phyloP scores from a whole-genome alignment of 2,329 filamentous ascomycete genomes.

The Trichoderma sp. region DNA sequence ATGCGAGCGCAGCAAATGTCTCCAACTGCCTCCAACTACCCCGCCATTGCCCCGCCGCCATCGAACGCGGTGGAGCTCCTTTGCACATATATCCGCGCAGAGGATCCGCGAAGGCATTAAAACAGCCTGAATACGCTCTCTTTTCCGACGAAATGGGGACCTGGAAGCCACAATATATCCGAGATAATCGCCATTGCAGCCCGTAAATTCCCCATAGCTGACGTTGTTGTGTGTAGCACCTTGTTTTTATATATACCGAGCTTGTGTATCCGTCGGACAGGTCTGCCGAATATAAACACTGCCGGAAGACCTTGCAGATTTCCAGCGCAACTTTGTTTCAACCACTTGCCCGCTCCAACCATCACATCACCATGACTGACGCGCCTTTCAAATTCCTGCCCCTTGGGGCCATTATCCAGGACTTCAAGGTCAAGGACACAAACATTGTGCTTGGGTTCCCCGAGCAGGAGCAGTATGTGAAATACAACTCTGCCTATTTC shows the following conservation, averaged over 20 bases:
- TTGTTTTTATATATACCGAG: neutral
- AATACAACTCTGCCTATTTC: slow-evolving; percentile 78
- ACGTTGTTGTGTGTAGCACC: neutral
- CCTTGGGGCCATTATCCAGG: slow-evolving; percentile 77
- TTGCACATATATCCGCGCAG: slow-evolving; percentile 16
- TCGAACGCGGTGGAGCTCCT: slow-evolving; percentile 2
- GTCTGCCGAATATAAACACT: slow-evolving; percentile 2
- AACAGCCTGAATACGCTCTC: slow-evolving; percentile 19
- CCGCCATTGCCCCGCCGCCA: slow-evolving; percentile 22
- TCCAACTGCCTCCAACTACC: slow-evolving; percentile 20
- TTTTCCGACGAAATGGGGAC: neutral
- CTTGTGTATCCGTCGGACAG: neutral
- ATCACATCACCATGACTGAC: slow-evolving; percentile 43
- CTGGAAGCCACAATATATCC: slow-evolving; percentile 10
- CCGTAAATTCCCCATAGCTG: slow-evolving; percentile 9
- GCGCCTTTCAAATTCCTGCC: slow-evolving; percentile 67
- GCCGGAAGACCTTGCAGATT: neutral
- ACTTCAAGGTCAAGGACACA: slow-evolving; percentile 72
- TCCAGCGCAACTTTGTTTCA: neutral
- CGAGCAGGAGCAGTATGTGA: slow-evolving; percentile 70
- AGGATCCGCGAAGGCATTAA: neutral
- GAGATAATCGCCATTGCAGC: slow-evolving; percentile 11
- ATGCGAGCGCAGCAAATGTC: neutral
- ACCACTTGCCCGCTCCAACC: neutral
- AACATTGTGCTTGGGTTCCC: slow-evolving; percentile 92